These are phyloP conservation scores for Glycyrrhiza uralensis DNA, from an alignment of 306 rosid species.

Conservation along the genomic window DNA sequence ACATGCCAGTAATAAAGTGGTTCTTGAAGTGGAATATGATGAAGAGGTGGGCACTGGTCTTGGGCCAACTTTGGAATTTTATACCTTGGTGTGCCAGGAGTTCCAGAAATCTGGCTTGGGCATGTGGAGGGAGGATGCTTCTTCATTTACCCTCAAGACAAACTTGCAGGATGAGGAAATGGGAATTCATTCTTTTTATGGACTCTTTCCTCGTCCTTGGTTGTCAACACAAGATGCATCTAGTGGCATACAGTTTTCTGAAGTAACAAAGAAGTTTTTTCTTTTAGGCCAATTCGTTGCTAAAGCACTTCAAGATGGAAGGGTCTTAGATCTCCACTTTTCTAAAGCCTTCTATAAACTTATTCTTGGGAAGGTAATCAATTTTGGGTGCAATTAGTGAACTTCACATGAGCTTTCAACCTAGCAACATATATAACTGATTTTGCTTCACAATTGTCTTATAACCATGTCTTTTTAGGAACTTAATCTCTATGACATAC, in stretches of 20 bases:
- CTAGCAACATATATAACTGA: slow-evolving; percentile 5
- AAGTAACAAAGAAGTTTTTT: slow-evolving; percentile 62
- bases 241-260: slow-evolving; percentile 46
- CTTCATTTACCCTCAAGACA: slow-evolving; percentile 33
- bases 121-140: slow-evolving; percentile 84
- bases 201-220: slow-evolving; percentile 94
- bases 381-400: slow-evolving; percentile 14
- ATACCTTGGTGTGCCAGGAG: slow-evolving; percentile 88
- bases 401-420: slow-evolving; percentile 20
- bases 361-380: slow-evolving; percentile 81
- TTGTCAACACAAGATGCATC: slow-evolving; percentile 42
- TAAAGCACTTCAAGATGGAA: slow-evolving; percentile 91
- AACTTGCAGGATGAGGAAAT: slow-evolving; percentile 38
- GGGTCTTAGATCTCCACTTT: slow-evolving; percentile 89
- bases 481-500: slow-evolving; percentile 75
- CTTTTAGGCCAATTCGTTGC: slow-evolving; percentile 91
- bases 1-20: slow-evolving; percentile 64
- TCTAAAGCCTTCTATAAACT: slow-evolving; percentile 89
- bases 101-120: slow-evolving; percentile 77
- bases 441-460: slow-evolving; percentile 20
- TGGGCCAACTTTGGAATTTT: slow-evolving; percentile 97
- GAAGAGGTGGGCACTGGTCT: slow-evolving; percentile 99
- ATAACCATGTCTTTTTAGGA: slow-evolving; percentile 43
- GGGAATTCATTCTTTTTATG: slow-evolving; percentile 47
- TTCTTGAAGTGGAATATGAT: slow-evolving; percentile 87